These are phyloP conservation scores for Nakazawaea pomicola DNA, from an alignment of 805 yeast genomes.

Conservation along the genomic window DNA sequence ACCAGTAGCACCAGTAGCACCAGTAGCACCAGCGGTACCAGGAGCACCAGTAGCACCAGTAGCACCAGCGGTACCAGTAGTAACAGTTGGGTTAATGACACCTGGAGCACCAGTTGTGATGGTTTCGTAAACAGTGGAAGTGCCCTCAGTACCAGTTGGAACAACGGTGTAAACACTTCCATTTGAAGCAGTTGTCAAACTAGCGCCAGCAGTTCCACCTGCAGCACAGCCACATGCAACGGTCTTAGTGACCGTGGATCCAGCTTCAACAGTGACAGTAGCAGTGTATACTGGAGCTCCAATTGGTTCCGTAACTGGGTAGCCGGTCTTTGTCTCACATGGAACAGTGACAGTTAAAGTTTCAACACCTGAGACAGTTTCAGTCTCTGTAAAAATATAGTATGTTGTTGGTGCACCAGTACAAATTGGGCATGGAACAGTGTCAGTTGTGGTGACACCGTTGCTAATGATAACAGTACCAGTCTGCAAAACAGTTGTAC, in stretches of 20 bases:
- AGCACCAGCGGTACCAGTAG: neutral
- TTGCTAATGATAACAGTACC: slow-evolving; percentile 5
- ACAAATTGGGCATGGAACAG: slow-evolving; percentile 11
- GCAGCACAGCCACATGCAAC: slow-evolving; percentile 11
- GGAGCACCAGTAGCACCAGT: slow-evolving; percentile 4
- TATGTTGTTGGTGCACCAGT: slow-evolving; percentile 12
- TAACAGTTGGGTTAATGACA: too few species aligned
- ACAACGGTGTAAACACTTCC: neutral
- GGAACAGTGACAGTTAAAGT: slow-evolving; percentile 5
- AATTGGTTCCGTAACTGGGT: slow-evolving; percentile 13
- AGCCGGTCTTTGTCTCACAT: slow-evolving; percentile 15
- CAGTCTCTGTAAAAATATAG: slow-evolving; percentile 6
- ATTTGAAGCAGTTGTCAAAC: neutral
- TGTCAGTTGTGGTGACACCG: slow-evolving; percentile 8
- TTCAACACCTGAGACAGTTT: slow-evolving; percentile 3
- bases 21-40: neutral
- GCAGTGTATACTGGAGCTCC: slow-evolving; percentile 6
- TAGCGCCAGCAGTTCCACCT: slow-evolving; percentile 8
- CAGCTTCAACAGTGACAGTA: slow-evolving; percentile 1
- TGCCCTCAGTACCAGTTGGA: slow-evolving; percentile 1
- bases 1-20: neutral
- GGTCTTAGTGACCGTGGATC: neutral
- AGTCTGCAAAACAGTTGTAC: neutral
- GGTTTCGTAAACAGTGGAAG: slow-evolving; percentile 2
- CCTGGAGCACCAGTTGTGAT: slow-evolving; percentile 1